Evolutionary conservation across 2,329 filamentous ascomycete genomes (phyloP), one percentile per base, ranked within the genome.

Genomic region (Microdochium bolleyi): DNA sequence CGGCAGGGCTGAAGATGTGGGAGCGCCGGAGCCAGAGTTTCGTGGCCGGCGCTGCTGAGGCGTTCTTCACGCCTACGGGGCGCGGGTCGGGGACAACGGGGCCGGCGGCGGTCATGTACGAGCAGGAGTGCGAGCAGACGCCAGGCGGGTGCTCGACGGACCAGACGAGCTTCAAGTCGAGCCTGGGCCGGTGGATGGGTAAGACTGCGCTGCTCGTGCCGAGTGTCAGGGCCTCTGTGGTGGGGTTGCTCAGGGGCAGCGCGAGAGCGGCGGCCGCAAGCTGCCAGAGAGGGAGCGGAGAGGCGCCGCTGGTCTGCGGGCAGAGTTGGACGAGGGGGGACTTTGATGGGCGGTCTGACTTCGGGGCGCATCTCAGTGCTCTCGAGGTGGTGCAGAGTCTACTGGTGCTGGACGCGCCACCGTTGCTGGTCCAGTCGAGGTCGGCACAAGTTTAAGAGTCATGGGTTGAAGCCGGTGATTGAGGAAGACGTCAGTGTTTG

Each of bases 121-220:
- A 74, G 55, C 56, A 61, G 30, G 63, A 67, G 24, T 75, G 72
- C 58, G 72, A 75, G 50, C 56, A 70, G 0, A 24, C 19, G 44
- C 55, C 54, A 8, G 64, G 66, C 24, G 70, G 62, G 27, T 75
- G 73, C 60, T 64, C 66, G 55, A 57, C 60, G 24, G 70, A 72
- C 54, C 66, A 70, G 53, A 67, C 60, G 57, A 58, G 64, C 58
- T 55, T 61, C 62, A 60, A 68, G 56, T 60, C 62, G 21, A 64
- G 61, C 49, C 49, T 62, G 32, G 54, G 56, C 14, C 61, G 62
- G 21, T 63, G 61, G 67, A 65, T 60, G 57, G 61, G 56, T 7
- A 62, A 60, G 54, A 60, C 67, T 14, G 64, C 66, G 24, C 62
- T 70, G 24, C 56, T 70, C 52, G 66, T 67, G 11, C 67, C 67